Base-by-base conservation (phyloP, 2,329 filamentous ascomycete genomes). In the Aspergillus ibericus region DNA sequence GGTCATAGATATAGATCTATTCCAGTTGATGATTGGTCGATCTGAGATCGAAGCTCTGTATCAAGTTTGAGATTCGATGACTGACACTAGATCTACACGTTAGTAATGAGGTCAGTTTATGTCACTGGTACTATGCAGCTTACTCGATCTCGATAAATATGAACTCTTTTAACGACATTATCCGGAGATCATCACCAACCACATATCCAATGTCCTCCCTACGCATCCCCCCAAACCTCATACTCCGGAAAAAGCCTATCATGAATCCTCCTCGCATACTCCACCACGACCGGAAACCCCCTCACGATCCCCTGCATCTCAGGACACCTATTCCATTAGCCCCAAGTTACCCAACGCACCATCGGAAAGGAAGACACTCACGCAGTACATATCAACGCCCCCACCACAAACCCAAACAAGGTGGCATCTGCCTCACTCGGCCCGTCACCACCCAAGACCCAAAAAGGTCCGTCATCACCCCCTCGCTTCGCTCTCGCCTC, bases 231-330 rank as follows among this genome's bases (percentile, higher is more conserved):
- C 44, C 44, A 48, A 16, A 48, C 7, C n/a, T 48, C 25, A 32
- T 87, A 87, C 35, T 88, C 84, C 0, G 82, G 77, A 63, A 88
- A 88, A 64, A 84, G 86, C 4, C 61, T 59, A 48, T 78, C 71
- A 66, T 87, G 84, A 42, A 88, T 85, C 56, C 82, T 77, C 36
- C 66, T 66, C 3, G 83, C 84, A 70, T 88, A 88, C 2, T 86
- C 82, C 9, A 83, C 38, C 10, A 87, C 56, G 0, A 74, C 73
- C 0, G 83, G 81, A 59, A 81, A 82, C 2, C 70, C 68, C 58
- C 72, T 77, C 4, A 87, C 69, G 1, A 82, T 68, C 25, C 72
- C 66, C 54, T 72, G 75, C 4, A 81, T 81, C 13, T 76, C 76
- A 0, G 84, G 85, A 2, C 72, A 76, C 5, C 82, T 84, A 59